A percentile compares a stretch with the other conserved stretches of the same genome.
Conservation (phyloP, 257 asterid species). For the Solanum sitiens region DNA sequence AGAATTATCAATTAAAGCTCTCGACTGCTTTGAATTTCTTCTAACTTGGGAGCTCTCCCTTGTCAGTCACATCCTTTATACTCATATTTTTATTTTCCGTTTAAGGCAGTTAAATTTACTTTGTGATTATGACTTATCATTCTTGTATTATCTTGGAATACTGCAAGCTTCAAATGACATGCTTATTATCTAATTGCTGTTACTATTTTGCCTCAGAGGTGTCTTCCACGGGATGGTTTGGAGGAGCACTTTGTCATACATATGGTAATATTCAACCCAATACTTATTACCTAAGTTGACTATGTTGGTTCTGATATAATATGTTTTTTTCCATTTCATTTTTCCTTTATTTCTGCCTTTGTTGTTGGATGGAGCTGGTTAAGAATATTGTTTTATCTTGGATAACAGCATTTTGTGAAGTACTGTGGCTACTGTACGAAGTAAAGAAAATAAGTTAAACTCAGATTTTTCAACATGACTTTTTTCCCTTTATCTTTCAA, state of each 20-base stretch:
- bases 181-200: background rate
- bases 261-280: conserved; percentile 44
- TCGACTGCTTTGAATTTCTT: background rate
- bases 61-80: background rate
- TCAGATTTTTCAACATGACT: background rate
- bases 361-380: background rate
- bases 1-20: background rate
- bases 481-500: background rate
- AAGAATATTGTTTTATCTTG: background rate
- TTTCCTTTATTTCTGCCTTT: background rate
- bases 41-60: background rate
- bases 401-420: background rate
- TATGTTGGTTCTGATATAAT: background rate
- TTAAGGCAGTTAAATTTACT: background rate
- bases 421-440: background rate
- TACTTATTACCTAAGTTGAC: background rate
- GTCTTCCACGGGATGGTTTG: conserved; percentile 79
- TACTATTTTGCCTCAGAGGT: conserved; percentile 46
- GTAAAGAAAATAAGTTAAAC: background rate
- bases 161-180: background rate
- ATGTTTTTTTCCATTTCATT: background rate
- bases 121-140: background rate
- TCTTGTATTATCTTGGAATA: background rate
- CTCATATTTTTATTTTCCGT: background rate
- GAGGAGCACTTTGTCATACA: conserved; percentile 89